These are phyloP conservation scores for Castanea sativa DNA, from an alignment of 306 rosid species.

Conservation along the genomic window DNA sequence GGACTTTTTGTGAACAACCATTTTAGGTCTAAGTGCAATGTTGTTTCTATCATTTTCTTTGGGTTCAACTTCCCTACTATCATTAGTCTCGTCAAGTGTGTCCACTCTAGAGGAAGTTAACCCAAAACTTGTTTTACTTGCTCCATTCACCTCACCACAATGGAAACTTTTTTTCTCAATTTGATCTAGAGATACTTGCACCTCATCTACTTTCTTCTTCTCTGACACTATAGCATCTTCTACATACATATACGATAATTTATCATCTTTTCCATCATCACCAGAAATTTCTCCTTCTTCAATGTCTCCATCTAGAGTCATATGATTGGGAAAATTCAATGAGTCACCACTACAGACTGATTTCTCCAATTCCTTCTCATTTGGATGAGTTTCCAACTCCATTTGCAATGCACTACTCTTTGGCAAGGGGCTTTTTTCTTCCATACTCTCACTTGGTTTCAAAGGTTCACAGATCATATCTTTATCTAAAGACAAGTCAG, in stretches of 20 bases:
- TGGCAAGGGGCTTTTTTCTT: conserved; percentile 3
- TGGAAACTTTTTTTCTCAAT: conserved; percentile 17
- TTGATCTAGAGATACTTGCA: conserved; percentile 25
- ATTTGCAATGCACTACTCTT: conserved; percentile 9
- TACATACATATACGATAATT: conserved; percentile 27
- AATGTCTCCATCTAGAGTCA: conserved; percentile 30
- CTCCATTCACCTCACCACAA: conserved; percentile 11
- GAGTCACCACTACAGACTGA: conserved; percentile 11
- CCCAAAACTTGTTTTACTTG: conserved; percentile 25
- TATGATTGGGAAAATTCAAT: conserved; percentile 21
- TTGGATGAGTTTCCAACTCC: conserved; percentile 17
- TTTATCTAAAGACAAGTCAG: conserved; percentile 21
- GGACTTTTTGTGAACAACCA: conserved; percentile 20
- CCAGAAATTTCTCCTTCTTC: conserved; percentile 90
- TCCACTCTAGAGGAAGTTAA: conserved; percentile 21
- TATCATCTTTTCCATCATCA: conserved; percentile 31
- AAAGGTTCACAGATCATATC: conserved; percentile 14
- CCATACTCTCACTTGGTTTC: conserved; percentile 18
- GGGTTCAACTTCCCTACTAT: conserved; percentile 27
- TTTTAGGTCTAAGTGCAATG: conserved; percentile 16
- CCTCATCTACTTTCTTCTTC: conserved; percentile 27
- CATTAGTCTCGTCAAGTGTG: conserved; percentile 16
- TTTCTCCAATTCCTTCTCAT: conserved; percentile 22
- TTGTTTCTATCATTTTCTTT: conserved; percentile 18
- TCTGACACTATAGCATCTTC: conserved; percentile 32